Evolutionary conservation across 2,329 filamentous ascomycete genomes (phyloP).

Genomic region (Xylariaceae sp.): DNA sequence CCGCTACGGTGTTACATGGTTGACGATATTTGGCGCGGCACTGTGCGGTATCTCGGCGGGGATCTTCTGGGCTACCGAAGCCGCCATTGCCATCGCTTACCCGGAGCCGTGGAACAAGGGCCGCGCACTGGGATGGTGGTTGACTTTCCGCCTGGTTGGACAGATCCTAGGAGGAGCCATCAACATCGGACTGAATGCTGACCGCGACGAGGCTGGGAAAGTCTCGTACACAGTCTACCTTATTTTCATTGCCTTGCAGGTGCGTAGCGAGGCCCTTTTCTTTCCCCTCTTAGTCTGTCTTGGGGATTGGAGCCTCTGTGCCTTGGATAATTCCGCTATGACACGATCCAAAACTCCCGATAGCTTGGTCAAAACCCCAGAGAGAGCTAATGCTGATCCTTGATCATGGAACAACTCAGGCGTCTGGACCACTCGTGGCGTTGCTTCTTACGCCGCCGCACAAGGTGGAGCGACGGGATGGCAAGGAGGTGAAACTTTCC

Average conservation of each 20-base stretch:
- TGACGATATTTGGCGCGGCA: conserved; percentile 59
- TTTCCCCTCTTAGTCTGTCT: too few species aligned
- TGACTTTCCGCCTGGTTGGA: conserved; percentile 49
- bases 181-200: conserved; percentile 58
- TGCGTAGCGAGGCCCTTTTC: too few species aligned
- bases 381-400: too few species aligned
- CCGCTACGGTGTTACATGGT: conserved; percentile 60
- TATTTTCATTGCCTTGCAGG: conserved; percentile 59
- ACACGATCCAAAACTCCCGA: too few species aligned
- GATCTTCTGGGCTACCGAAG: conserved; percentile 70
- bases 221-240: conserved; percentile 64
- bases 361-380: too few species aligned
- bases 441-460: conserved; percentile 53
- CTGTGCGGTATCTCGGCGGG: conserved; percentile 64
- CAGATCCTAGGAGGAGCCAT: conserved; percentile 67
- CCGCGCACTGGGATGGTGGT: conserved; percentile 60
- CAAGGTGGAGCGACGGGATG: conserved; percentile 58
- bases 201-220: conserved; percentile 49
- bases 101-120: conserved; percentile 63
- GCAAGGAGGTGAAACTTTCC: conserved; percentile 49
- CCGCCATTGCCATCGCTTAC: conserved; percentile 64
- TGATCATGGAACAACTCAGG: too few species aligned
- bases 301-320: too few species aligned
- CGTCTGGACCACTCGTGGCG: conserved; percentile 55
- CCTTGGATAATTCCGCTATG: too few species aligned